Evolutionary conservation across 345 rosid species (phyloP).

Genomic region (Noccaea caerulescens): DNA sequence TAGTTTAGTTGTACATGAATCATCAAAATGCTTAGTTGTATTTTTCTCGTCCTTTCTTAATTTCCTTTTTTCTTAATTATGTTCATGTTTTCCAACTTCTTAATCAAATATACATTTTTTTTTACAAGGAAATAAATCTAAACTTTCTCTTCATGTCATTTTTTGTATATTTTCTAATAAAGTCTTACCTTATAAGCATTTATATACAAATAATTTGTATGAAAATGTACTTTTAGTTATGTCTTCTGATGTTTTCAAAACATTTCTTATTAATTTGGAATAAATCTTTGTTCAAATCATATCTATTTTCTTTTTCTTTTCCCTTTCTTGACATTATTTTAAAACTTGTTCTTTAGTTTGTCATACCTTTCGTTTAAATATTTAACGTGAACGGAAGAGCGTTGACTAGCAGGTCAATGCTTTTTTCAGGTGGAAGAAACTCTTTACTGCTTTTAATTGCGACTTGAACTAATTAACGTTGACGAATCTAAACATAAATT

Average conservation of each 20-base stretch:
- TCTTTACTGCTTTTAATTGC: slow-evolving; percentile 14
- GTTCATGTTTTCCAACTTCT: background rate
- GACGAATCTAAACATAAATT: slow-evolving; percentile 15
- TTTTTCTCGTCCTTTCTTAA: too few species aligned
- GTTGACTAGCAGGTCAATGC: slow-evolving; percentile 15
- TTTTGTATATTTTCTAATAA: background rate
- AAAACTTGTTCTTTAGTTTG: too few species aligned
- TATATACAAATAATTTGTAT: background rate
- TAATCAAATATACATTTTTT: background rate
- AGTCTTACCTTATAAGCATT: background rate
- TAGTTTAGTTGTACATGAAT: background rate
- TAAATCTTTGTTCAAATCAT: too few species aligned
- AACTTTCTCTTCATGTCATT: background rate
- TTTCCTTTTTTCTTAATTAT: background rate
- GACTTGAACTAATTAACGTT: slow-evolving; percentile 42
- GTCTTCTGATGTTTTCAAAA: too few species aligned
- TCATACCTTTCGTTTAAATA: too few species aligned
- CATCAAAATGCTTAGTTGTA: too few species aligned
- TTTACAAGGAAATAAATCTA: background rate
- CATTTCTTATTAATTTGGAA: too few species aligned
- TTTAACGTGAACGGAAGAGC: background rate
- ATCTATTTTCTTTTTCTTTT: too few species aligned
- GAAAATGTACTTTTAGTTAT: too few species aligned
- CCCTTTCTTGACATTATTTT: too few species aligned
- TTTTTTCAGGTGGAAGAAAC: slow-evolving; percentile 2